Conservation (phyloP, 805 yeast species). For the Pichia scutulata region DNA sequence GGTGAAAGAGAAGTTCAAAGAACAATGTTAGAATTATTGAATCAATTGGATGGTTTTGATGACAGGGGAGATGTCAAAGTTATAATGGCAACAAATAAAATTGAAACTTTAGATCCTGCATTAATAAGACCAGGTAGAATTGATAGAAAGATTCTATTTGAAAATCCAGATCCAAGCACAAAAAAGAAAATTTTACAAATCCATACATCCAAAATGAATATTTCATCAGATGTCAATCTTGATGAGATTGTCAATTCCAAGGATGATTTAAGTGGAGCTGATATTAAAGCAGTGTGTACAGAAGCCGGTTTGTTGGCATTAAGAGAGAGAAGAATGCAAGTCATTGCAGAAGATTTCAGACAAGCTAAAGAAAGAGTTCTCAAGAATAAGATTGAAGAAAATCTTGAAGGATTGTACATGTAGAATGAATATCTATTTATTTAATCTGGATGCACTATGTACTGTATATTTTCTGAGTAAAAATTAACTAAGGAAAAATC, state of each 20-base stretch:
- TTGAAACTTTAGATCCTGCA: constrained; percentile 92
- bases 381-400: constrained; percentile 95
- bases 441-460: neutral
- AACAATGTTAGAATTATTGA: constrained; percentile 92
- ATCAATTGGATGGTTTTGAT: constrained; percentile 95
- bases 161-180: constrained; percentile 89
- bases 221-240: constrained; percentile 79
- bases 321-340: constrained; percentile 97
- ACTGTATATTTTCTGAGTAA: neutral
- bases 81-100: constrained; percentile 95
- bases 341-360: constrained; percentile 86
- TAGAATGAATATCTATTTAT: constrained; percentile 4
- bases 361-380: constrained; percentile 90
- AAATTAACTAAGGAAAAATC: neutral
- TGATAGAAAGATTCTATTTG: constrained; percentile 91
- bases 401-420: constrained; percentile 85
- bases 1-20: constrained; percentile 97
- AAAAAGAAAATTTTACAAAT: constrained; percentile 88
- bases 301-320: constrained; percentile 94
- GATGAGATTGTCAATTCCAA: constrained; percentile 84
- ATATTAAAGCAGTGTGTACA: constrained; percentile 94
- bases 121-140: constrained; percentile 95
- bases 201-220: constrained; percentile 89
- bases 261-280: constrained; percentile 96
- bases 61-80: constrained; percentile 97